Base-by-base conservation (phyloP, 1,284 basidiomycete species). In the Cryptococcus sp. region DNA sequence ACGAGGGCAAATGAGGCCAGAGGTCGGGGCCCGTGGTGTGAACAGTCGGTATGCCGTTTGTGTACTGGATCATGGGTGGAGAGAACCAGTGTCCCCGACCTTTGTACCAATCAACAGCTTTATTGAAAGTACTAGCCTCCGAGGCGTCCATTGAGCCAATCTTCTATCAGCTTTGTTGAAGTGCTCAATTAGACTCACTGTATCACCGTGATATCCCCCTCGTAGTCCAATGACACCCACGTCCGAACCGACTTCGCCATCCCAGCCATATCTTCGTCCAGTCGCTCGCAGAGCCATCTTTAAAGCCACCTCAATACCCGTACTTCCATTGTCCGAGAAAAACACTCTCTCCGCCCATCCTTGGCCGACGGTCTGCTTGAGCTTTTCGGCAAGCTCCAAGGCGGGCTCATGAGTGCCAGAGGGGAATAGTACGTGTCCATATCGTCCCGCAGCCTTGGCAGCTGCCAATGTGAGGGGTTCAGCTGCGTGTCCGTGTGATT, bases 81-180 rank as follows among this genome's bases (percentile, higher is more conserved):
- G 93, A 90, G 61, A 98, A 83, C 94, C 94, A 98, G 66, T 83
- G 85, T 0, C 94, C 94, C 66, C 91, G 85, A 2, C 90, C 86
- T 45, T 86, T 79, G 71, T 98, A 93, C 94, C 94, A 98, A 72
- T 98, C 91, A 55, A 93, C 97, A 4, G 76, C 74, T 9, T 76
- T 75, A 18, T 88, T 93, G 74, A 88, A 98, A 1, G 94, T 86
- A 13, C 88, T 88, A 9, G 78, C 78, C 64, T 91, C 88, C 60
- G 86, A 85, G 61, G 94, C 94, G 62, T 98, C 91, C 94, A 98
- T 98, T 0, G 87, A 86, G 1, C 94, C 94, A 61, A 98, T 96
- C 18, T 73, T 36, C 1, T 13, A 45, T 19, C 4, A 13, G 32
- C 32, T 16, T 19, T 41, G 22, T 45, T 23, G 13, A 23, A 25